Evolutionary conservation across 108 stramenopile genomes (phyloP), one percentile per base, ranked within the genome.

Genomic region (Nannochloropsis salina): DNA sequence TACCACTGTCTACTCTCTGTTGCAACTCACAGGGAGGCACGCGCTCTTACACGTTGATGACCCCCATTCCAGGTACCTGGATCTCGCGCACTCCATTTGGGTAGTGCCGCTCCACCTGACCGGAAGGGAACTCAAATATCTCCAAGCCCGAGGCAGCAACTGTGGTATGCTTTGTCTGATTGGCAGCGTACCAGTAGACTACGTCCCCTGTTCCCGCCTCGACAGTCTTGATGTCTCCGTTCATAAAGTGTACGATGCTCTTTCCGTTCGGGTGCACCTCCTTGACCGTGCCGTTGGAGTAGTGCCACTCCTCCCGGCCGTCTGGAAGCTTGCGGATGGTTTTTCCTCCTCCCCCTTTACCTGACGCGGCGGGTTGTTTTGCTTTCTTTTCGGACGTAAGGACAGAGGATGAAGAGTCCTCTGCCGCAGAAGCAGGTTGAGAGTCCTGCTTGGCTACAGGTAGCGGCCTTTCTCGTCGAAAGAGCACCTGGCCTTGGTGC

Each of bases 221-320:
- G 5, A 83, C 74, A 12, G 89, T 90, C 89, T 94, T 93, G 41
- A 94, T 84, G 85, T 96, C 95, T 8, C 95, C 95, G 87, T 96
- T 96, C 42, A 85, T 80, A 84, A 93, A 95, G 8, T 93, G 88
- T 21, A 93, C 91, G 15, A 93, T 84, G 20, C 45, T 85, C 9
- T 90, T 90, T 8, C 95, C 95, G 80, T 94, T 94, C 15, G 91
- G 80, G 42, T 83, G 80, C 15, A 86, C 47, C 84, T 93, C 93
- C 86, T 94, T 93, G 31, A 44, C 41, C 41, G 92, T 93, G 6
- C 94, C 94, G 84, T 93, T 94, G n/a, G 81, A 18, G 82, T 87
- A 90, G 15, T 11, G 11, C 42, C 41, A 42, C 31, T 41, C 40
- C n/a, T 61, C 11, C 10, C 22, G 15, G 44, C 89, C 89, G 84